These are phyloP conservation scores for Diphasiastrum complanatum DNA, from an alignment of 83 land plant species.

Conservation along the genomic window DNA sequence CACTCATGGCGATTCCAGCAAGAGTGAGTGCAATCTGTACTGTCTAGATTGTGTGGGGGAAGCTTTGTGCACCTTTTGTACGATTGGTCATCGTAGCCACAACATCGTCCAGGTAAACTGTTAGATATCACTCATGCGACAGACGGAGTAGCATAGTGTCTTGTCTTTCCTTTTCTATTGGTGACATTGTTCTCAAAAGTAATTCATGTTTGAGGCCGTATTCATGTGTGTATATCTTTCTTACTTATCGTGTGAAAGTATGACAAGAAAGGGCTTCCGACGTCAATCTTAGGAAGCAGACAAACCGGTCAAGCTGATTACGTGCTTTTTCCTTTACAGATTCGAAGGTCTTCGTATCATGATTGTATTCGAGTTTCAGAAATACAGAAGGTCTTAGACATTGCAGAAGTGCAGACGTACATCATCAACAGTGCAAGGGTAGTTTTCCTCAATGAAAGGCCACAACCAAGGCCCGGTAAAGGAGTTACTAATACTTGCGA, in stretches of 20 bases:
- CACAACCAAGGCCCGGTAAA: slow-evolving; percentile 64
- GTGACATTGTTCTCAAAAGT: too few relatives aligned
- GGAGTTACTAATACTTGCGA: slow-evolving; percentile 64
- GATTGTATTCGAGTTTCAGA: slow-evolving; percentile 62
- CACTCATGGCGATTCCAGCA: slow-evolving; percentile 48
- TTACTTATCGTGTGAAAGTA: too few relatives aligned
- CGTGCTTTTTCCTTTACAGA: slow-evolving; percentile 46
- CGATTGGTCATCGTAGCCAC: slow-evolving; percentile 42
- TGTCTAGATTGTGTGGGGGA: slow-evolving; percentile 57
- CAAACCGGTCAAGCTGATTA: too few relatives aligned
- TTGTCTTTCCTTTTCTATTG: too few relatives aligned
- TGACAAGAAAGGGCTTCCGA: too few relatives aligned
- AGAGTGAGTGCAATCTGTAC: slow-evolving; percentile 67
- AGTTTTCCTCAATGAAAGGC: slow-evolving; percentile 61
- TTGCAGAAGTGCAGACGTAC: slow-evolving; percentile 58
- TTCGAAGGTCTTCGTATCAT: slow-evolving; percentile 72
- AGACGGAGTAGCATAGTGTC: too few relatives aligned
- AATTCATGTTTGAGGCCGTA: too few relatives aligned
- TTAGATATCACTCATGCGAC: too few relatives aligned
- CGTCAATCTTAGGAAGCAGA: too few relatives aligned
- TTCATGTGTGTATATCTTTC: too few relatives aligned
- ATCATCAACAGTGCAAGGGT: slow-evolving; percentile 70
- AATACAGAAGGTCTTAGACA: slow-evolving; percentile 60
- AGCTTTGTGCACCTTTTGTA: slow-evolving; percentile 52
- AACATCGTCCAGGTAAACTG: slow-evolving; percentile 46